Evolutionary conservation across 2,329 filamentous ascomycete genomes (phyloP).

Genomic region (Aspergillus sp.): DNA sequence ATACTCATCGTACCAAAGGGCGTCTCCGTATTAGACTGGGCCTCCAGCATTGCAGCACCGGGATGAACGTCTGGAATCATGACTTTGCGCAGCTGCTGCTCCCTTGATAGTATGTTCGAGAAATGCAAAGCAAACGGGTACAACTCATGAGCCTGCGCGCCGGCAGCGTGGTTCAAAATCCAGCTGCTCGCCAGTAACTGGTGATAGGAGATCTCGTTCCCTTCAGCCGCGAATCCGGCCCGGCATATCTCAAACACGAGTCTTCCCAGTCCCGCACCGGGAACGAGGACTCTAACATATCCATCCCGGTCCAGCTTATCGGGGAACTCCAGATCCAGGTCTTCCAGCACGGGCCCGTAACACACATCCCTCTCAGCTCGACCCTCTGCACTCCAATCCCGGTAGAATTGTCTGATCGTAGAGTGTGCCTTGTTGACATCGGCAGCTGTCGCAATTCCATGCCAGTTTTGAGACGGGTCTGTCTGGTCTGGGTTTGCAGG

Average conservation of each 20-base stretch:
- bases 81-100: constrained; percentile 73
- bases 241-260: constrained; percentile 83
- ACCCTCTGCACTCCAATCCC: constrained; percentile 88
- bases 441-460: constrained; percentile 65
- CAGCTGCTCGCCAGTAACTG: constrained; percentile 81
- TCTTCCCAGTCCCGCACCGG: constrained; percentile 84
- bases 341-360: constrained; percentile 70
- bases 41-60: constrained; percentile 52
- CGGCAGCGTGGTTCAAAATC: constrained; percentile 54
- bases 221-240: constrained; percentile 73
- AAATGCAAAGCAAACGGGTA: constrained; percentile 87
- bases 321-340: constrained; percentile 56
- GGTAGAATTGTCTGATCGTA: constrained; percentile 89
- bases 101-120: constrained; percentile 75
- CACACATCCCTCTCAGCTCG: constrained; percentile 70
- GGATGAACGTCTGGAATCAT: constrained; percentile 80
- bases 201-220: constrained; percentile 96
- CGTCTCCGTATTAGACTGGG: constrained; percentile 24
- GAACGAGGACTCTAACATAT: constrained; percentile 71
- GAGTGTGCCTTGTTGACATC: constrained; percentile 91
- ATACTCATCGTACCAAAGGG: constrained; percentile 76
- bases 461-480: constrained; percentile 60
- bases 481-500: constrained; percentile 36
- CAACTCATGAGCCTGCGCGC: constrained; percentile 66
- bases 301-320: constrained; percentile 27